Conservation (phyloP, 2,329 filamentous ascomycete species). For the Botrytis cinerea region DNA sequence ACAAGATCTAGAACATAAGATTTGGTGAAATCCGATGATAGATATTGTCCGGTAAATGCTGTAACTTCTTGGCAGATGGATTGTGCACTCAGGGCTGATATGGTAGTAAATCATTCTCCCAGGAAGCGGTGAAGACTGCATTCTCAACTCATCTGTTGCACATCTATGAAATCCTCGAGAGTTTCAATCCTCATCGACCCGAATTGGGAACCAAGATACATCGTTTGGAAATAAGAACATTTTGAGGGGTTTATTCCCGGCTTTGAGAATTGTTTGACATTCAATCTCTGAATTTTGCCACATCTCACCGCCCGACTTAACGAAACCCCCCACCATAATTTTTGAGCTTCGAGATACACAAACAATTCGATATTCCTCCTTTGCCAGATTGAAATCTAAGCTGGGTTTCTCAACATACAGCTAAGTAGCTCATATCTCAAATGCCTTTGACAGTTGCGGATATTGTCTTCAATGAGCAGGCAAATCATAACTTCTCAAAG, state of each 20-base stretch:
- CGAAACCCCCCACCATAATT: conserved; percentile 1
- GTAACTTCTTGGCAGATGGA: conserved; percentile 1
- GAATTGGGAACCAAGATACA: not conserved
- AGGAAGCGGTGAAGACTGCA: not conserved
- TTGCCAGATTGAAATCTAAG: not conserved
- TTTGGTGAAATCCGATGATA: conserved; percentile 6
- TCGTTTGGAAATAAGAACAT: not conserved
- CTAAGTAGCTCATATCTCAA: not conserved
- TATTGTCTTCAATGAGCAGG: conserved; percentile 48
- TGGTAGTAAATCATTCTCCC: not conserved
- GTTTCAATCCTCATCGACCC: not conserved
- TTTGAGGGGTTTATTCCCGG: not conserved
- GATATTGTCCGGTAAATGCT: not conserved
- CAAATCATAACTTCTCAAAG: conserved; percentile 66
- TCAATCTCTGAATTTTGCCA: conserved; percentile 7
- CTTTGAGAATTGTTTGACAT: not conserved
- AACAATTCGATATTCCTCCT: not conserved
- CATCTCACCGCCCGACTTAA: not conserved
- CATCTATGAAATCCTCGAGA: not conserved
- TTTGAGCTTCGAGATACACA: not conserved
- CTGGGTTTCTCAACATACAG: not conserved
- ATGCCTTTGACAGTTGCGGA: conserved; percentile 49
- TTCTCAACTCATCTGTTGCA: not conserved
- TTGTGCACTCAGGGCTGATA: not conserved
- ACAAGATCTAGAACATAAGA: conserved; percentile 8